These are phyloP conservation scores for Thalia dealbata DNA, from an alignment of 176 grass and related monocot genomes.

Conservation along the genomic window DNA sequence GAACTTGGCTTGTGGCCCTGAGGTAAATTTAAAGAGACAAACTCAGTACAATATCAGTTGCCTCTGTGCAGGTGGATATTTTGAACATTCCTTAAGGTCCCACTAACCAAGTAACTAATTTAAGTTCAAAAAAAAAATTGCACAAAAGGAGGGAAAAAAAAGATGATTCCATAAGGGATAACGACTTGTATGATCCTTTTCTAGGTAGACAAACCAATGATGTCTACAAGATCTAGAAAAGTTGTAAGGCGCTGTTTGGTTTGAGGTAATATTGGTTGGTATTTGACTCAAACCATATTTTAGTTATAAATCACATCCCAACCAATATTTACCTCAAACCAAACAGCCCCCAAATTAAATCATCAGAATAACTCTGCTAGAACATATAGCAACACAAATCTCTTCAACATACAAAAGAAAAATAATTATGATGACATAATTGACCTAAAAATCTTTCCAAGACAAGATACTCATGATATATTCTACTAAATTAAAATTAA, in stretches of 20 bases:
- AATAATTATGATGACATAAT: no score
- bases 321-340: no score
- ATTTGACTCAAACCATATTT: no score
- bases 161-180: not conserved
- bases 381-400: not conserved
- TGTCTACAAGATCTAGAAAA: not conserved
- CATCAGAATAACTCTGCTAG: not conserved
- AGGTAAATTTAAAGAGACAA: not conserved
- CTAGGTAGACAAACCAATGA: not conserved
- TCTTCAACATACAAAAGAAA: not conserved
- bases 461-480: not conserved
- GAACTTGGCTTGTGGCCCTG: conserved; percentile 81
- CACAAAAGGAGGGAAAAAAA: no score
- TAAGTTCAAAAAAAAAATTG: no score
- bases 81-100: not conserved
- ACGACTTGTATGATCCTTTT: not conserved
- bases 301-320: no score
- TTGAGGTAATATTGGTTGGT: no score
- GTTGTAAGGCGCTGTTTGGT: no score
- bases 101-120: not conserved
- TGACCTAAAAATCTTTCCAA: no score
- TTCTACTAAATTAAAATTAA: no score
- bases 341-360: no score
- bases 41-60: not conserved
- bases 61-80: not conserved